Base-by-base conservation (phyloP, 2,329 filamentous ascomycete genomes). In the Pseudocercospora ulei region DNA sequence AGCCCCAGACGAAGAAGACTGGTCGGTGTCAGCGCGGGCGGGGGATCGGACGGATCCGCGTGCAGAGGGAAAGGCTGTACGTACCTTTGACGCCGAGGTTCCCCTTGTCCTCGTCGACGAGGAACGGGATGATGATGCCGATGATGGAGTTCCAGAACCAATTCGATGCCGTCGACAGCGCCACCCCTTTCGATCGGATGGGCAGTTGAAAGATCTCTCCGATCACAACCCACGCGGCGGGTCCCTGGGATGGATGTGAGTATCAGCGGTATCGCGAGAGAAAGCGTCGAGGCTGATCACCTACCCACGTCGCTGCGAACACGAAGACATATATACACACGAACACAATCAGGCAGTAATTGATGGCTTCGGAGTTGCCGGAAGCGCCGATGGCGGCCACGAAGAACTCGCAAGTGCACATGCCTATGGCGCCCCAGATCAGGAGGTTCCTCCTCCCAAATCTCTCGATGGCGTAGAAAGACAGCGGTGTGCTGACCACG, bases 291-390 rank as follows among this genome's bases (percentile, higher is more conserved):
- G 14, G 39, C 35, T 38, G 26, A 37, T 6, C 3, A 19, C 36
- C 16, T 34, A 44, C 41, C 84, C 84, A 92, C 46, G 84, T 92
- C 39, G 74, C 77, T 33, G 85, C 85, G 61, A 93, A 94, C 71
- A 80, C 88, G 72, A 83, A 86, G 69, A 94, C 85, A 72, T 87
- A 90, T 65, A 93, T 76, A 66, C 80, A 83, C 57, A 90, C 88
- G 65, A 92, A 90, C 43, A 82, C 75, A 49, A 93, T 85, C 68
- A 87, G 56, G 39, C 51, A 49, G 39, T 59, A 58, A 38, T 58
- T 58, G 7, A 78, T 78, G 2, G 66, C 49, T 38, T 70, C 62
- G 61, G 78, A 62, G 16, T 48, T 35, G 0, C 65, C 54, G 8
- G 55, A 60, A 1, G 45, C 35, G 22, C 70, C 72, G 35, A 73